Evolutionary conservation across 2,329 filamentous ascomycete genomes (phyloP).

Genomic region (Torrubiellomyces zombiae): DNA sequence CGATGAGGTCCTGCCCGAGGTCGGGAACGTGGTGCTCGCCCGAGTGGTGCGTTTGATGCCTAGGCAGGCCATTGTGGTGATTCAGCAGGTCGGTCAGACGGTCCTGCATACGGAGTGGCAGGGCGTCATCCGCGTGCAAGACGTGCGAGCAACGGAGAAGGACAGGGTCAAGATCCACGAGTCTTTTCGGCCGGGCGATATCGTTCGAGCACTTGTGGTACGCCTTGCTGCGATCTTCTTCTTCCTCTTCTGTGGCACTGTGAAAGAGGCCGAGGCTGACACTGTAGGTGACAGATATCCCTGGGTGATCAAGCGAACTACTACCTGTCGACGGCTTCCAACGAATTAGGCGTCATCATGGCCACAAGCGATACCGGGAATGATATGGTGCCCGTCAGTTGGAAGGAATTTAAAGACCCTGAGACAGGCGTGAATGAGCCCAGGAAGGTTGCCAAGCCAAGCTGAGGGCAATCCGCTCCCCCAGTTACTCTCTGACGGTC

Average conservation of each 20-base stretch:
- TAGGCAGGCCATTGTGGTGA: slow-evolving; percentile 70
- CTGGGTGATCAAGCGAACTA: slow-evolving; percentile 90
- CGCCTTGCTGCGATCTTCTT: too few species aligned
- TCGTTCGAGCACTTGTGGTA: slow-evolving; percentile 73
- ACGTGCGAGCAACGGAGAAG: slow-evolving; percentile 89
- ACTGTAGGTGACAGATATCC: slow-evolving; percentile 42
- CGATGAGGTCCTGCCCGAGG: slow-evolving; percentile 67
- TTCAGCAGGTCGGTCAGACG: slow-evolving; percentile 62
- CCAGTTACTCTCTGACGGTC: too few species aligned
- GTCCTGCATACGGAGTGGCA: slow-evolving; percentile 69
- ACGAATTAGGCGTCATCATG: slow-evolving; percentile 88
- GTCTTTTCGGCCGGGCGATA: slow-evolving; percentile 81
- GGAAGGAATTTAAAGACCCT: slow-evolving; percentile 85
- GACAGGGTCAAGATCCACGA: slow-evolving; percentile 85
- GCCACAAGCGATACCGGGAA: slow-evolving; percentile 77
- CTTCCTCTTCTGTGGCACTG: background rate
- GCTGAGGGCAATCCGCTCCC: too few species aligned
- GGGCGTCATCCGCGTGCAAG: slow-evolving; percentile 72
- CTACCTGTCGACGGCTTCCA: slow-evolving; percentile 81
- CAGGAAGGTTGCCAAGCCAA: slow-evolving; percentile 89
- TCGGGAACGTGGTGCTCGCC: slow-evolving; percentile 66
- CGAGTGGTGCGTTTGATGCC: slow-evolving; percentile 74
- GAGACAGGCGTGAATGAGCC: slow-evolving; percentile 60
- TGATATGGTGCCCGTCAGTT: slow-evolving; percentile 82
- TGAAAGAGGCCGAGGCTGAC: too few species aligned